Evolutionary conservation across 129 eudicot species (phyloP), one percentile per base, ranked within the genome.

Genomic region (sunflower (Helianthus annuus)): DNA sequence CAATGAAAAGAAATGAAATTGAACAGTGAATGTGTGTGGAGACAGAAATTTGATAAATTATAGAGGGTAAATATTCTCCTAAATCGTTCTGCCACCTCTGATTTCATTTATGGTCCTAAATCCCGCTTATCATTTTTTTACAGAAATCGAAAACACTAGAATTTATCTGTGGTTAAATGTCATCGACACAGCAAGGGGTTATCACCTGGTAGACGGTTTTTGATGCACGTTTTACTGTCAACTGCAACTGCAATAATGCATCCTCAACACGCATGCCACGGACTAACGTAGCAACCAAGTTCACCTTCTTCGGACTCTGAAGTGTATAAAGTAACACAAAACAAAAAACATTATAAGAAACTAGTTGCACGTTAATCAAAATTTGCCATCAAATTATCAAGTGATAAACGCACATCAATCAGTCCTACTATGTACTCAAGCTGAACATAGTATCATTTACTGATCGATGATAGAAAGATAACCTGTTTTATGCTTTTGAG

Each of bases 251-350:
- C 80, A 93, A 75, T 76, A 93, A 81, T 55, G 98, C 98, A 86
- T 91, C 98, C 80, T 93, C 97, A 44, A 90, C 98, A 36, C 96
- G 98, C 98, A 93, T 93, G 53, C 98, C 98, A 73, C 98, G 97
- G 29, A 93, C 87, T 79, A 93, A 84, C 48, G 92, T 86, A 69
- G 98, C 98, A 57, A 90, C 98, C 86, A 93, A 84, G 83, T 93
- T 93, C 66, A 93, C 87, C 96, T 93, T 93, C 82, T 93, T 93
- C 46, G 98, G 98, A 76, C 98, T 93, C 98, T 93, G 87, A 72
- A 48, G 32, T 2, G 22, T 1, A 3, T 0, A 45, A 64, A 52
- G 11, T 14, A 19, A 16, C 48, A 42, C 45, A 39, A 36, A 42
- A 39, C 10, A 17, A n/a, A 29, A 17, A 36, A 16, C 49, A 71